Percentiles rank a stretch among this genome's conserved stretches.
Evolutionary conservation across 2,329 filamentous ascomycete species (phyloP).

Genomic region (Mycocentrospora acerina): DNA sequence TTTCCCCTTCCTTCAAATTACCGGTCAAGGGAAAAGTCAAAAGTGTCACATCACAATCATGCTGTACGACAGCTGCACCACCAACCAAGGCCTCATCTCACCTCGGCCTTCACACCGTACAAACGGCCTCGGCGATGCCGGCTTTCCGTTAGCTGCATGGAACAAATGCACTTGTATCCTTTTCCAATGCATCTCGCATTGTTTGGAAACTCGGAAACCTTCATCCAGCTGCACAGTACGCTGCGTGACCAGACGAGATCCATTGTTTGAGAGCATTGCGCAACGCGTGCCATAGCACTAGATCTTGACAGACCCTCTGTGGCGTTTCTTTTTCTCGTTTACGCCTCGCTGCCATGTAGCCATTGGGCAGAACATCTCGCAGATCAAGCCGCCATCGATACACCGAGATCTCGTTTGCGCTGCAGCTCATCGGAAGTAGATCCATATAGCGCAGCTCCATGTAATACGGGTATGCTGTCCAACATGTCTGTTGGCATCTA

Average conservation of each 20-base stretch:
- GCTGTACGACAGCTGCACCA: conserved; percentile 28
- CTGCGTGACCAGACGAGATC: conserved; percentile 26
- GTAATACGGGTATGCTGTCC: conserved; percentile 31
- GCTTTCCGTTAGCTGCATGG: conserved; percentile 32
- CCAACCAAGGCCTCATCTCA: conserved; percentile 20
- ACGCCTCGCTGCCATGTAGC: conserved; percentile 17
- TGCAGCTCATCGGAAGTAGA: conserved; percentile 21
- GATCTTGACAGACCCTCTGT: conserved; percentile 38
- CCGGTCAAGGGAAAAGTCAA: conserved; percentile 14
- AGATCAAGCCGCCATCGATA: conserved; percentile 22
- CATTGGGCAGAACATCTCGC: conserved; percentile 27
- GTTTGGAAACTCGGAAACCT: conserved; percentile 14
- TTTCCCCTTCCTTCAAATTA: conserved; percentile 17
- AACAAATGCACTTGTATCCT: conserved; percentile 25
- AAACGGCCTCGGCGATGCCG: conserved; percentile 31
- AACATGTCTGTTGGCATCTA: conserved; percentile 29
- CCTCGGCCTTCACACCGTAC: conserved; percentile 20
- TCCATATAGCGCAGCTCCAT: conserved; percentile 27
- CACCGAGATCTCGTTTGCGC: conserved; percentile 26
- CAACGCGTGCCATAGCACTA: conserved; percentile 28
- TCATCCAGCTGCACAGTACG: conserved; percentile 24
- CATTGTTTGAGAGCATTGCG: conserved; percentile 32
- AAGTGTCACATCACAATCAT: conserved; percentile 36
- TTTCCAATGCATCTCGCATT: conserved; percentile 27
- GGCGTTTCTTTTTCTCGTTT: conserved; percentile 34